These are phyloP conservation scores for Arthrobotrys entomopaga DNA, from an alignment of 2,329 filamentous ascomycete genomes.

Conservation along the genomic window DNA sequence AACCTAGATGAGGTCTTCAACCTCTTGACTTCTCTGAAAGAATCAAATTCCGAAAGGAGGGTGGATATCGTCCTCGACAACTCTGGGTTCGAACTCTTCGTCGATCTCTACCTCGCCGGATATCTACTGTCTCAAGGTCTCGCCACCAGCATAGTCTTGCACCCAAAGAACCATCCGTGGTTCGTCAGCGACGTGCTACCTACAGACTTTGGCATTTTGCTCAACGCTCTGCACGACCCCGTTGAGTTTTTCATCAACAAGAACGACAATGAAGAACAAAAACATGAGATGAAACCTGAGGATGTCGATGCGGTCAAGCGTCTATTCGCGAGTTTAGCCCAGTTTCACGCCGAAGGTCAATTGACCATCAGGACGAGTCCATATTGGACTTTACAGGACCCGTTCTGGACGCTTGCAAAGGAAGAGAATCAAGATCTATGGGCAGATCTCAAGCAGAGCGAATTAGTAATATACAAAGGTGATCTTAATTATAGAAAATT, in stretches of 20 bases:
- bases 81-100: slow-evolving; percentile 95
- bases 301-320: slow-evolving; percentile 76
- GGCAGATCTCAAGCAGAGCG: slow-evolving; percentile 81
- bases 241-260: slow-evolving; percentile 80
- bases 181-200: slow-evolving; percentile 96
- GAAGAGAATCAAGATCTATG: slow-evolving; percentile 73
- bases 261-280: slow-evolving; percentile 71
- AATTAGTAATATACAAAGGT: slow-evolving; percentile 95
- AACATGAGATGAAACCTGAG: slow-evolving; percentile 71
- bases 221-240: slow-evolving; percentile 81
- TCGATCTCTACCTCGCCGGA: slow-evolving; percentile 89
- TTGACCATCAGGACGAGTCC: slow-evolving; percentile 82
- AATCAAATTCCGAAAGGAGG: slow-evolving; percentile 74
- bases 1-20: slow-evolving; percentile 79
- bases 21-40: slow-evolving; percentile 73
- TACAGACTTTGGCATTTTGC: slow-evolving; percentile 81
- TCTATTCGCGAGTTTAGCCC: slow-evolving; percentile 83
- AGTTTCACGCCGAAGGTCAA: slow-evolving; percentile 82
- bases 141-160: slow-evolving; percentile 85
- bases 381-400: slow-evolving; percentile 90
- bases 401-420: slow-evolving; percentile 84
- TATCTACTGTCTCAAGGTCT: slow-evolving; percentile 86
- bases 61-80: slow-evolving; percentile 98
- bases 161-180: slow-evolving; percentile 96
- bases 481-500: slow-evolving; percentile 97